phyloP scores from a whole-genome alignment of 169 alveolate species.

The Plasmodium berghei region DNA sequence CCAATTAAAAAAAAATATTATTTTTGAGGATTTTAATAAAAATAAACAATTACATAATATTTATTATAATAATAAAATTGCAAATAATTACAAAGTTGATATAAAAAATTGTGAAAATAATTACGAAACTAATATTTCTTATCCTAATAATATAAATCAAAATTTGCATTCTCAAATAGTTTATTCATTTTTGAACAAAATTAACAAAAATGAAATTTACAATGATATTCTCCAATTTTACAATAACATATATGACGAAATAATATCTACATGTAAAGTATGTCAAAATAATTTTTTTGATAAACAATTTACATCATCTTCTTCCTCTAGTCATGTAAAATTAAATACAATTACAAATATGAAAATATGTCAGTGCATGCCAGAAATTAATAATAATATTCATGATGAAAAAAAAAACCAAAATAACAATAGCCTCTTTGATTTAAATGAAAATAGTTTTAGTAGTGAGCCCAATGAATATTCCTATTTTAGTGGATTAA shows the following conservation, averaged over 20 bases:
- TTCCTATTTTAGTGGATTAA: not conserved
- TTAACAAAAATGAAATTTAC: constrained; percentile 30
- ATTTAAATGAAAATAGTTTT: not conserved
- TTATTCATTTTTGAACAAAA: constrained; percentile 15
- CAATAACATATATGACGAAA: constrained; percentile 16
- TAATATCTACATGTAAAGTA: not conserved
- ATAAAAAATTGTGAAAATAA: not conserved
- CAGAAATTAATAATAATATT: too few relatives aligned
- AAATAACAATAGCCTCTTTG: not conserved
- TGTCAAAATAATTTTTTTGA: too few relatives aligned
- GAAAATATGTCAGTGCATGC: too few relatives aligned
- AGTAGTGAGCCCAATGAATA: not conserved
- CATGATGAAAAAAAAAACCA: too few relatives aligned
- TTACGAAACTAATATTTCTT: not conserved
- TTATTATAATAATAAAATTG: constrained; percentile 24
- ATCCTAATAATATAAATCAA: not conserved
- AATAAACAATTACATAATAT: constrained; percentile 21
- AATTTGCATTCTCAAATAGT: not conserved
- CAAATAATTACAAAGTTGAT: constrained; percentile 1
- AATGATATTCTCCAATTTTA: constrained; percentile 9
- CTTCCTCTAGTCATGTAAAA: too few relatives aligned
- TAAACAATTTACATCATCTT: too few relatives aligned
- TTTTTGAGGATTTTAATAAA: constrained; percentile 3
- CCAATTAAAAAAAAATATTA: constrained; percentile 1
- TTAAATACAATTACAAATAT: too few relatives aligned